Evolutionary conservation across 2,329 filamentous ascomycete species (phyloP), one percentile per base, ranked within the genome.

Genomic region (Onygenales sp.): DNA sequence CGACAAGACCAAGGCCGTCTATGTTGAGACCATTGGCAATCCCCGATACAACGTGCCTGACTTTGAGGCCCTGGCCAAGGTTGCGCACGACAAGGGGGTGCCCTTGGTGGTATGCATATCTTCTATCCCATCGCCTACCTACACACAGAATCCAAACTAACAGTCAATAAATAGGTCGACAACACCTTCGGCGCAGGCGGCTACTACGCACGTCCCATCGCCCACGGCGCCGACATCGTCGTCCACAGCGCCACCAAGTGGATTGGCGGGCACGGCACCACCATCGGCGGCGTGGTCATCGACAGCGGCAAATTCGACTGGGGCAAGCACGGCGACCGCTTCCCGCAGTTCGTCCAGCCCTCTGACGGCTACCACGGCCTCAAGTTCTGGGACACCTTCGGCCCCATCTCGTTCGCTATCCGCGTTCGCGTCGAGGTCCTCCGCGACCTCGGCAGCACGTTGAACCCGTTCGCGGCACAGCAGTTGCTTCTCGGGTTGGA

Each of bases 121-220:
- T 43, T n/a, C 17, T 17, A 17, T 17, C 17, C 17, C 54, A 21
- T 41, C 27, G 2, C 47, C 55, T 43, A 33, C 17, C 17, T 41
- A 38, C 13, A 44, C 41, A 51, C 38, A 50, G 8, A 50, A 27
- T 27, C 21, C 21, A 27, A 11, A 38, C 43, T 55, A 48, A 53
- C 36, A 53, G 13, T 13, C n/a, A 31, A n/a, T 33, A 46, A 42
- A 42, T 60, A 87, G 79, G 86, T 92, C 48, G 91, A 96, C 75
- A 96, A 96, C 77, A 96, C 91, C 7, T 96, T 96, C 63, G 92
- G 91, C 46, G 91, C 91, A 10, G 91, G 91, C 55, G 91, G 92
- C 50, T 96, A 88, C 78, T 94, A 89, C 69, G 77, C 85, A 61
- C 83, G 86, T 6, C 91, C 91, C 42, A 92, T 96, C 63, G 85